A percentile compares a stretch with the other conserved stretches of the same genome.
These are phyloP conservation scores for Acaromyces ingoldii DNA, from an alignment of 1,284 basidiomycete species.

Conservation along the genomic window DNA sequence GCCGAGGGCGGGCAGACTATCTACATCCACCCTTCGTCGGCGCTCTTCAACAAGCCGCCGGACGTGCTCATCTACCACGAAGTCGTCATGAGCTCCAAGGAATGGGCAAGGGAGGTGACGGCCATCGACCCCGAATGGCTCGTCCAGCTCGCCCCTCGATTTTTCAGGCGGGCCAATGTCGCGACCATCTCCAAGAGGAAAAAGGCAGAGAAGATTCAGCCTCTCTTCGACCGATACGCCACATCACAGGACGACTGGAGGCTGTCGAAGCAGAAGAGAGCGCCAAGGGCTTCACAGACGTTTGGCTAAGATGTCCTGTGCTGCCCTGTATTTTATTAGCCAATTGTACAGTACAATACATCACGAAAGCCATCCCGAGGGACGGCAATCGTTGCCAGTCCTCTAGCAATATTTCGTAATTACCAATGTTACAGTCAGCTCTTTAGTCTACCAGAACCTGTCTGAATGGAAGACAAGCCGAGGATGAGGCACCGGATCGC, in stretches of 20 bases:
- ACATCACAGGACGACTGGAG: conserved; percentile 18
- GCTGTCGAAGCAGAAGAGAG: conserved; percentile 19
- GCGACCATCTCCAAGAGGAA: conserved; percentile 97
- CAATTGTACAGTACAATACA: too few species aligned
- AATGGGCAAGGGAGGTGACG: conserved; percentile 64
- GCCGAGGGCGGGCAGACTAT: conserved; percentile 85
- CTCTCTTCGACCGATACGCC: conserved; percentile 58
- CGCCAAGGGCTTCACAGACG: conserved; percentile 13
- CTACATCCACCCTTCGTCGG: conserved; percentile 95
- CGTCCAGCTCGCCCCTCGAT: conserved; percentile 88
- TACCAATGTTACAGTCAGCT: too few species aligned
- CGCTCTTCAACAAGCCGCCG: conserved; percentile 86
- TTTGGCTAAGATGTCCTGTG: conserved; percentile 10
- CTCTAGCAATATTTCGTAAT: too few species aligned
- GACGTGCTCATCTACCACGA: conserved; percentile 72
- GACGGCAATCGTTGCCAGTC: too few species aligned
- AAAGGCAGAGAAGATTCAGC: conserved; percentile 94
- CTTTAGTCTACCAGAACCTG: too few species aligned
- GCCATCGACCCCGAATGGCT: conserved; percentile 98
- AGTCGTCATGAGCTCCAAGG: conserved; percentile 62
- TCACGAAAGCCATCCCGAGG: too few species aligned
- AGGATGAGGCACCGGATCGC: too few species aligned
- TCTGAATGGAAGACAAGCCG: too few species aligned
- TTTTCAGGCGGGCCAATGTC: conserved; percentile 93
- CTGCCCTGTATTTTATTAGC: neutral